Percentiles rank a stretch among this genome's conserved stretches.
Evolutionary conservation across 208 protist genomes (phyloP).

Genomic region (Wallacemonas sp.): DNA sequence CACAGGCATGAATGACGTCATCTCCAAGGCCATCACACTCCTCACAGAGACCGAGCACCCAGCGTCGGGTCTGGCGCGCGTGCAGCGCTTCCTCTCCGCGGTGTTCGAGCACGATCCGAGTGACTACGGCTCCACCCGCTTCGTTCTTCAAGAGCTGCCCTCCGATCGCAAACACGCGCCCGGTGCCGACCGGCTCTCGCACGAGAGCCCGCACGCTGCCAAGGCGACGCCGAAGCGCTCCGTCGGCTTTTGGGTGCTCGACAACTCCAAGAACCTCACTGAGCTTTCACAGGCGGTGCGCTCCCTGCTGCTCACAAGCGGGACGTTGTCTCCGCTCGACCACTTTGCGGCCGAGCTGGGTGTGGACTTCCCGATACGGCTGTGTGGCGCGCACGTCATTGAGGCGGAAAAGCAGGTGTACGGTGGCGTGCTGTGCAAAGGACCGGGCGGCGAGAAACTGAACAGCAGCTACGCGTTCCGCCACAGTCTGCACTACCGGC

Average conservation of each 20-base stretch:
- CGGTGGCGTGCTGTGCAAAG: conserved; percentile 58
- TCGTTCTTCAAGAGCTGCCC: conserved; percentile 58
- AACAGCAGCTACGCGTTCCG: conserved; percentile 86
- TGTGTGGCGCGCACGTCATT: conserved; percentile 94
- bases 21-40: conserved; percentile 62
- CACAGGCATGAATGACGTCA: conserved; percentile 51
- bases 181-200: too few species aligned
- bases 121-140: conserved; percentile 37
- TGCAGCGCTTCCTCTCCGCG: conserved; percentile 71
- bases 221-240: conserved; percentile 11
- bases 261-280: conserved; percentile 70
- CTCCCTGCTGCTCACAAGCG: conserved; percentile 94
- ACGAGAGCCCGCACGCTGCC: background rate
- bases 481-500: conserved; percentile 70
- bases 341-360: conserved; percentile 93
- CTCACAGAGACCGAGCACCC: conserved; percentile 61
- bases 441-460: conserved; percentile 68
- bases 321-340: conserved; percentile 95
- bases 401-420: conserved; percentile 52
- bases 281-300: conserved; percentile 37
- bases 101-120: conserved; percentile 46
- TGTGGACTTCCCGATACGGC: conserved; percentile 68
- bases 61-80: conserved; percentile 47
- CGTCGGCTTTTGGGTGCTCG: conserved; percentile 94
- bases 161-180: background rate